Evolutionary conservation across 2,329 filamentous ascomycete species (phyloP), one percentile per base, ranked within the genome.

Genomic region (Onygena corvina): DNA sequence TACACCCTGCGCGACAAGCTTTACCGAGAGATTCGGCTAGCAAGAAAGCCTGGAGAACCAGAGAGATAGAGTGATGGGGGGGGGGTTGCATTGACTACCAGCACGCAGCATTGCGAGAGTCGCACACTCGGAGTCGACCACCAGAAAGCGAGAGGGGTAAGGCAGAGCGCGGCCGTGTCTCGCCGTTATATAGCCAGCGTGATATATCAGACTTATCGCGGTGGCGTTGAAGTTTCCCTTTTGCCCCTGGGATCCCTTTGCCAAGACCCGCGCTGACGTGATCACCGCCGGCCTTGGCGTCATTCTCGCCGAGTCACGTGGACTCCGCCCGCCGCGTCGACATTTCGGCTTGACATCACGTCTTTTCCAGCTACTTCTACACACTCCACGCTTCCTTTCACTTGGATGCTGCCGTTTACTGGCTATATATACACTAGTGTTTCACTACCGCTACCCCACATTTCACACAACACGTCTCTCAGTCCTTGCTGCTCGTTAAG

Each of bases 281-380:
- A 46, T 29, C 42, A 30, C 5, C 8, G 30, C 11, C 11, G 18
- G 36, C 20, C 36, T 40, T 40, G 36, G 36, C 36, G 36, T 14
- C 3, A 2, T 2, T 23, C 20, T 40, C 42, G 18, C 29, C 42
- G 29, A 12, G 23, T 46, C 42, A 46, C 42, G 42, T 46, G 42
- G 35, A 29, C 25, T 3, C 11, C 29, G 33, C 33, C 12, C 33
- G 8, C 33, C 5, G 12, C 4, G 33, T 4, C 42, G 42, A 27
- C 42, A 46, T 46, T 31, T 25, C 18, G 42, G 14, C 42, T 6
- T 12, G 21, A 27, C 23, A 46, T 46, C 42, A 46, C 42, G 42
- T 46, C 25, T 30, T 46, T 30, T 31, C 30, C 20, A 23, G 21
- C 36, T 23, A 20, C 25, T 23, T 38, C 14, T 38, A 18, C 9